Evolutionary conservation across 306 rosid genomes (phyloP).

Genomic region (Hippophae rhamnoides): DNA sequence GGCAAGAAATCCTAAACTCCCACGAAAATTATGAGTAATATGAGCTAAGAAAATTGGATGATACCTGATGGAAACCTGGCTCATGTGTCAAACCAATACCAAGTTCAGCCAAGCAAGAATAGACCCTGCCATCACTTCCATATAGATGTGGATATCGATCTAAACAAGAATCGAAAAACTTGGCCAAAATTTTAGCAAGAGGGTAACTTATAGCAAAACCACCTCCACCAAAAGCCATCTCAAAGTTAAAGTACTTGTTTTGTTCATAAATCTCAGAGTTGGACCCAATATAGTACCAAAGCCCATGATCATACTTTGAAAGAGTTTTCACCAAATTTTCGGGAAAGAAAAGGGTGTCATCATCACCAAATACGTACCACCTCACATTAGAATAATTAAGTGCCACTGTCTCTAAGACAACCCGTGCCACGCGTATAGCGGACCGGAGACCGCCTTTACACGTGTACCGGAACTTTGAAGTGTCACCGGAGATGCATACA

Average conservation of each 20-base stretch:
- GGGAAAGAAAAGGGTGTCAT: conserved; percentile 70
- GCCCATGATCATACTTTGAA: conserved; percentile 63
- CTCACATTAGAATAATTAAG: conserved; percentile 46
- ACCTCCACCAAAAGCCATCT: conserved; percentile 86
- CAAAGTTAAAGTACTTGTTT: conserved; percentile 47
- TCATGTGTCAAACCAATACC: conserved; percentile 76
- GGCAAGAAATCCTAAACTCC: no score
- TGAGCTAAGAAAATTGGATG: not conserved
- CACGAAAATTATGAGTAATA: no score
- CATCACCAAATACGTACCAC: conserved; percentile 94
- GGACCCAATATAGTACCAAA: conserved; percentile 79
- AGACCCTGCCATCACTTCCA: conserved; percentile 76
- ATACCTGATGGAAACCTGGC: conserved; percentile 87
- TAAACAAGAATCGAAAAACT: conserved; percentile 67
- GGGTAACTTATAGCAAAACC: conserved; percentile 80
- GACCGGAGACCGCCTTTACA: conserved; percentile 13
- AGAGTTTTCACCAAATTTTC: conserved; percentile 77
- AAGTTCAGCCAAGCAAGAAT: conserved; percentile 68
- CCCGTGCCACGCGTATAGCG: conserved; percentile 70
- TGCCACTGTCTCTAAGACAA: conserved; percentile 56
- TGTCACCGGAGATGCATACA: not conserved
- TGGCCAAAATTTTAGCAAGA: conserved; percentile 48
- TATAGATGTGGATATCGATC: conserved; percentile 78
- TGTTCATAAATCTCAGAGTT: conserved; percentile 67
- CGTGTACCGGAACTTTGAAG: not conserved